Base-by-base conservation (phyloP, 805 yeast species). In the Candida patagonica region DNA sequence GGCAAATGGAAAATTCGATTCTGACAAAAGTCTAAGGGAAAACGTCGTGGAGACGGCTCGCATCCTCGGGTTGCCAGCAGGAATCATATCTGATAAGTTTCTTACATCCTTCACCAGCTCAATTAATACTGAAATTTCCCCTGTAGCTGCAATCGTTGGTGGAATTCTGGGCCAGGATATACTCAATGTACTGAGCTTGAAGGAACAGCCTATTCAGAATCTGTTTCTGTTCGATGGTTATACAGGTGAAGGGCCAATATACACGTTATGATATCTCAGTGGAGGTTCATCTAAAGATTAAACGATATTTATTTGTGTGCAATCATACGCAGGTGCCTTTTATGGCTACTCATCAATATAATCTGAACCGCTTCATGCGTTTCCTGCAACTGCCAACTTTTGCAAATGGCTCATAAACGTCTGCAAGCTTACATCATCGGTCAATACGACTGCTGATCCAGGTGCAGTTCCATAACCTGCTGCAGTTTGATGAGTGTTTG, bases 381-480 rank as follows among this genome's bases (percentile, higher is more conserved):
- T 49, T 19, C 71, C 71, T 42, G 65, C 61, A 31, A 89, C 96
- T 40, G 89, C 94, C 49, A 88, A 76, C 63, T 85, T 85, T 60
- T 88, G 94, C 57, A 92, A 74, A 63, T 92, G 97, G 37, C 80
- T 73, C 94, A 92, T 89, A 65, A 92, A 92, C 35, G 87, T 87
- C 66, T 89, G 95, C 61, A 92, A 70, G 40, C 89, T 79, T 38
- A 92, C 95, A 65, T 92, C 98, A 65, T 92, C 98, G 19, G 98
- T 92, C 60, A 89, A 77, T 36, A 92, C 96, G 51, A 85, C 83
- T 10, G 92, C 85, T 34, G 73, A 67, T 38, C 74, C 77, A 49
- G 66, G 66, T 17, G 66, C 62, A 34, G 77, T 75, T 32, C 74
- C 74, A 35, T 59, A 58, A 26, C 62, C 65, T 35, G 66, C 68